Percentiles rank a stretch among this genome's conserved stretches.
Conservation (phyloP, 1,284 basidiomycete species). For the Microbotryum lychnidis-dioicae region DNA sequence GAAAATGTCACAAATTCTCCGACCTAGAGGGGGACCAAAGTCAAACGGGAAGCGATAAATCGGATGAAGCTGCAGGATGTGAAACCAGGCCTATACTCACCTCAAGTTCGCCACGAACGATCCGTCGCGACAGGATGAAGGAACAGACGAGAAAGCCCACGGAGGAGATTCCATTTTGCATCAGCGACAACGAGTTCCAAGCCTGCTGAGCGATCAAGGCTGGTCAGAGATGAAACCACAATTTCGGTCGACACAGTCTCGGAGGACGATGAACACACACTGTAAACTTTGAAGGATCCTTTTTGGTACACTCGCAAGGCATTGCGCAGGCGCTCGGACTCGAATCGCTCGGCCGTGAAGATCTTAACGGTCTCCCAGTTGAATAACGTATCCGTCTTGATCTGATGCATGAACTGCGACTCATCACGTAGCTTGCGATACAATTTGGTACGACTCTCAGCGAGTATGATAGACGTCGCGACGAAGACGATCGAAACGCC, state of each 20-base stretch:
- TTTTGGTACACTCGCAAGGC: conserved; percentile 68
- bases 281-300: conserved; percentile 49
- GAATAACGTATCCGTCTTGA: conserved; percentile 48
- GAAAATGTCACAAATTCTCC: conserved; percentile 55
- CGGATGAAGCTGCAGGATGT: no score
- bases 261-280: conserved; percentile 39
- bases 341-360: conserved; percentile 60
- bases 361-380: conserved; percentile 67
- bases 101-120: conserved; percentile 47
- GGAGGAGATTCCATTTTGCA: conserved; percentile 62
- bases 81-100: background rate
- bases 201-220: background rate
- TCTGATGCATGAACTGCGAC: conserved; percentile 18
- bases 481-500: conserved; percentile 71
- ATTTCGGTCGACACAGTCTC: background rate
- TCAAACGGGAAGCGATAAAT: conserved; percentile 59
- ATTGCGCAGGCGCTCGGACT: conserved; percentile 60
- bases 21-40: conserved; percentile 40
- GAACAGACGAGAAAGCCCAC: conserved; percentile 67
- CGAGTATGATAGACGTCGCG: conserved; percentile 49
- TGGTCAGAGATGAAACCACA: no score
- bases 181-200: conserved; percentile 17
- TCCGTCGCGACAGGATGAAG: conserved; percentile 60
- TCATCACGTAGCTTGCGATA: conserved; percentile 32
- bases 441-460: conserved; percentile 48